Evolutionary conservation across 257 asterid species (phyloP).

Genomic region (Eustoma russellianum): DNA sequence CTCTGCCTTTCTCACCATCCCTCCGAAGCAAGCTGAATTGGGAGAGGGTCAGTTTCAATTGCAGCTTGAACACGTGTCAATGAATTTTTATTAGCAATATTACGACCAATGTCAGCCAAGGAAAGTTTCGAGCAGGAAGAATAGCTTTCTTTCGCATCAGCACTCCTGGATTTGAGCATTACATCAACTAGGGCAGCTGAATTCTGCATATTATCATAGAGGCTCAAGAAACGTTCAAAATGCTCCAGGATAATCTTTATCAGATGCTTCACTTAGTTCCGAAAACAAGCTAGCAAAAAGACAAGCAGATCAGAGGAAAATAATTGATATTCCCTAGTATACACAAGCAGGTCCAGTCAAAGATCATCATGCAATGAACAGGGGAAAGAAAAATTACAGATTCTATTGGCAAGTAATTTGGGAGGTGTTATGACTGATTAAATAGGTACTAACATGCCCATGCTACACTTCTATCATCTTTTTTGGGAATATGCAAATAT

Average conservation of each 20-base stretch:
- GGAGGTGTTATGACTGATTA: too few relatives aligned
- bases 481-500: too few relatives aligned
- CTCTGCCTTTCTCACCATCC: conserved; percentile 30
- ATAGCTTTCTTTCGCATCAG: conserved; percentile 17
- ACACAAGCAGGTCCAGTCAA: too few relatives aligned
- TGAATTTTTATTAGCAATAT: conserved; percentile 34
- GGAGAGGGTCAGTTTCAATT: conserved; percentile 56
- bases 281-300: conserved; percentile 49
- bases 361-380: too few relatives aligned
- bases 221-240: conserved; percentile 50
- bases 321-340: too few relatives aligned
- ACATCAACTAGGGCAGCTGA: conserved; percentile 23
- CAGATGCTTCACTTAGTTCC: conserved; percentile 50
- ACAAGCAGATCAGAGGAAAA: neutral
- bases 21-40: conserved; percentile 48
- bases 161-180: conserved; percentile 20
- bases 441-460: too few relatives aligned
- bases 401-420: too few relatives aligned
- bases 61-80: conserved; percentile 86
- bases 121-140: conserved; percentile 8
- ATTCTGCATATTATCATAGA: conserved; percentile 43
- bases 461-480: too few relatives aligned
- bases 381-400: too few relatives aligned
- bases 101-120: conserved; percentile 13
- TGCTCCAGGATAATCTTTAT: conserved; percentile 39